Evolutionary conservation across 2,329 filamentous ascomycete species (phyloP).

Genomic region (Cladosporium austrohemisphaericum): DNA sequence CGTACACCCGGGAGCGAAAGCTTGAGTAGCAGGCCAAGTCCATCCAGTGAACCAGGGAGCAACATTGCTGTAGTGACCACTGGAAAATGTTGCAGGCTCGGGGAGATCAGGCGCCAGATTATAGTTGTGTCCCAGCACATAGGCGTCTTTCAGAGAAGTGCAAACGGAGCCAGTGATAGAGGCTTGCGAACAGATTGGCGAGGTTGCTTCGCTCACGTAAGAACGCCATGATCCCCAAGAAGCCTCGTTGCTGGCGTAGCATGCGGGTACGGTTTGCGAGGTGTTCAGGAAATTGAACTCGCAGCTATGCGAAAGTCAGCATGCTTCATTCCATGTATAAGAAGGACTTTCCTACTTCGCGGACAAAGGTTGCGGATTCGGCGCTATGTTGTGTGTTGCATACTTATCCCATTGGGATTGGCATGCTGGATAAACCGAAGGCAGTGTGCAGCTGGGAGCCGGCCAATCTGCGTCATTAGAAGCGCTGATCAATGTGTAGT

Average conservation of each 20-base stretch:
- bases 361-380: neutral
- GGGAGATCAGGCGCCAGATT: neutral
- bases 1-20: slow-evolving; percentile 6
- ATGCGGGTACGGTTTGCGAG: neutral
- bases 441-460: neutral
- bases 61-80: neutral
- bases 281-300: neutral
- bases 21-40: neutral
- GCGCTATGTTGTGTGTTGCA: neutral
- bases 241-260: neutral
- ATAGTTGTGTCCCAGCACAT: slow-evolving; percentile 2
- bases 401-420: neutral
- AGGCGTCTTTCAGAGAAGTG: slow-evolving; percentile 1
- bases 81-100: neutral
- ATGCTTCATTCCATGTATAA: neutral
- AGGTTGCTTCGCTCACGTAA: neutral
- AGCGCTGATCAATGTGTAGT: neutral
- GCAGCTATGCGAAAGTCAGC: neutral
- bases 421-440: neutral
- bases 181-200: neutral
- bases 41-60: neutral
- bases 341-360: neutral
- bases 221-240: neutral
- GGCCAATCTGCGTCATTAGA: neutral
- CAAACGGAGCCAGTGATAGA: slow-evolving; percentile 1